These are phyloP conservation scores for Apophysomyces ossiformis DNA, from an alignment of 371 early-diverging fungal genomes.

Conservation along the genomic window DNA sequence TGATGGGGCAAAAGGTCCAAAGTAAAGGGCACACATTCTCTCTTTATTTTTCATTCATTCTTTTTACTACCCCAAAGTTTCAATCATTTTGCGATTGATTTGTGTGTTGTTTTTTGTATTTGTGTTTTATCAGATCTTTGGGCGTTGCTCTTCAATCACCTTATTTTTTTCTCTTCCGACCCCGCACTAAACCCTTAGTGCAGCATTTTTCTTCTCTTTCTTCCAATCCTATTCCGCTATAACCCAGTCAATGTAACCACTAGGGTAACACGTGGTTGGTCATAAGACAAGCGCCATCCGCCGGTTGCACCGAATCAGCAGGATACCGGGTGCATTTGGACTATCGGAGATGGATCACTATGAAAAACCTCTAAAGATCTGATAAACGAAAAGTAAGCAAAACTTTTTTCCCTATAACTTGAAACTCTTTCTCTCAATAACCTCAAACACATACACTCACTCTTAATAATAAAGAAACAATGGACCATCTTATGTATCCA, in stretches of 20 bases:
- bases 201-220: neutral
- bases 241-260: conserved; percentile 1
- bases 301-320: conserved; percentile 12
- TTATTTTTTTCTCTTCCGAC: conserved; percentile 10
- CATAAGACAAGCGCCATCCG: conserved; percentile 6
- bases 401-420: neutral
- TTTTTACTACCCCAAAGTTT: too few relatives aligned
- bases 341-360: conserved; percentile 3
- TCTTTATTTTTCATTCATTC: too few relatives aligned
- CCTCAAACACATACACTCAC: neutral
- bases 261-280: conserved; percentile 5
- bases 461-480: neutral
- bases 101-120: neutral
- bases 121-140: conserved; percentile 7
- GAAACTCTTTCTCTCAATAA: neutral
- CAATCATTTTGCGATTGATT: neutral
- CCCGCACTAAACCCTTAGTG: conserved; percentile 12
- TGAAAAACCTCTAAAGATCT: neutral
- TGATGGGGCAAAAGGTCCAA: too few relatives aligned
- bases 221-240: conserved; percentile 2
- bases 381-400: conserved; percentile 6
- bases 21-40: too few relatives aligned
- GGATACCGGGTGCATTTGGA: conserved; percentile 10
- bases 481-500: neutral
- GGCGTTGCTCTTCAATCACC: neutral